Base-by-base conservation (phyloP, 192 early-diverging fungal genomes). In the Coemansia sp. region DNA sequence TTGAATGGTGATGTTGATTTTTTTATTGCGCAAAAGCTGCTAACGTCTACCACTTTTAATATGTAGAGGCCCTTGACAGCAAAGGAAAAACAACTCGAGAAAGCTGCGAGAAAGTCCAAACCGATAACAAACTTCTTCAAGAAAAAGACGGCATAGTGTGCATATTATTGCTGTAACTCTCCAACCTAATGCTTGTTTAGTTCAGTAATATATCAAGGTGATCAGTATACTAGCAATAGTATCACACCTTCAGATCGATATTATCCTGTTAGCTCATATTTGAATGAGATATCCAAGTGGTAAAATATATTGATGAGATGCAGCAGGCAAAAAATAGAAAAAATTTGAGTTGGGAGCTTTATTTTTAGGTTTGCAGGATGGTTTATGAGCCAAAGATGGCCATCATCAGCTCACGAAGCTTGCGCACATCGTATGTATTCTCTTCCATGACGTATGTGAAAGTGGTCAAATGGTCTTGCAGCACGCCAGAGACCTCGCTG, bases 391-490 rank as follows among this genome's bases (percentile, higher is more conserved):
- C 67, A 55, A 73, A 73, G 0, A 80, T 73, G 34, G 82, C 81
- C 64, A 74, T 63, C 56, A 77, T 83, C 18, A 83, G 70, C 49
- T 83, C 82, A 10, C 77, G 69, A 9, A 83, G 82, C 65, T 79
- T 80, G 56, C 82, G 77, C 38, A 80, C 74, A 34, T 83, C 78
- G 28, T 70, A 70, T 6, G 59, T 41, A 25, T 71, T 69, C 18
- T 68, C 61, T 76, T 95, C 93, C 78, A 98, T 83, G 14, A 93
- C 96, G 54, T 95, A 89, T 19, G 95, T 96, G 63, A 95, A 99
- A 3, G 90, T 82, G 24, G 90, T 83, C 54, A 98, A 78, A n/a
- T 74, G 52, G 26, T 85, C 62, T 60, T 98, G 93, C 62, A 99
- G 88, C 5, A 60, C 61, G 28, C 77, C 67, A 38, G 94, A 69